phyloP scores from a whole-genome alignment of 2,329 filamentous ascomycete genomes.

The Claviceps sp. region DNA sequence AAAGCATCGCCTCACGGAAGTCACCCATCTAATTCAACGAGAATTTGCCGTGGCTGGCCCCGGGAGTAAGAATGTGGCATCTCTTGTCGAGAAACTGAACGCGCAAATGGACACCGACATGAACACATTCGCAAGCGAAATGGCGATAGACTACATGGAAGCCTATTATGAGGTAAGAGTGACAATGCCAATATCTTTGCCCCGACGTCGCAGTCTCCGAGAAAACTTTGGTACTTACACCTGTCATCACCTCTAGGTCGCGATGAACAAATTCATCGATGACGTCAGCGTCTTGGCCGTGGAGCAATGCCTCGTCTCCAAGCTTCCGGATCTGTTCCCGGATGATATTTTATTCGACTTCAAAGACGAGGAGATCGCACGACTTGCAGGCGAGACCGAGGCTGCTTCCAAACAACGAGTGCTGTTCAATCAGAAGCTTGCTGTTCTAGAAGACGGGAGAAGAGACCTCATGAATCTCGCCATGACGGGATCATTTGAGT shows the following conservation, averaged over 20 bases:
- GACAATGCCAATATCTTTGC: not conserved
- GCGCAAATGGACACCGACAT: not conserved
- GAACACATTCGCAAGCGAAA: constrained; percentile 2
- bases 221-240: not conserved
- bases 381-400: not conserved
- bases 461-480: not conserved
- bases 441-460: not conserved
- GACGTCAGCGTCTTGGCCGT: constrained; percentile 14
- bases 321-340: constrained; percentile 10
- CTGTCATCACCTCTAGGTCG: constrained; percentile 7
- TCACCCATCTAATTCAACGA: too few species aligned
- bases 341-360: constrained; percentile 10
- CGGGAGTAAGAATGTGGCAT: too few species aligned
- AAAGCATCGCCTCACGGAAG: not conserved
- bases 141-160: constrained; percentile 21
- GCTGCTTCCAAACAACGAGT: constrained; percentile 3
- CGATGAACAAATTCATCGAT: constrained; percentile 11
- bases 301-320: constrained; percentile 10
- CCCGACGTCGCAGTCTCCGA: not conserved
- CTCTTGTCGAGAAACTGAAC: not conserved
- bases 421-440: constrained; percentile 1
- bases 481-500: not conserved
- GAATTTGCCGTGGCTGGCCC: too few species aligned
- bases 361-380: constrained; percentile 5
- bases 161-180: constrained; percentile 27